Evolutionary conservation across 1,139 yeast species (phyloP), one percentile per base, ranked within the genome.

Genomic region (Yamadazyma spencermartinsiae): DNA sequence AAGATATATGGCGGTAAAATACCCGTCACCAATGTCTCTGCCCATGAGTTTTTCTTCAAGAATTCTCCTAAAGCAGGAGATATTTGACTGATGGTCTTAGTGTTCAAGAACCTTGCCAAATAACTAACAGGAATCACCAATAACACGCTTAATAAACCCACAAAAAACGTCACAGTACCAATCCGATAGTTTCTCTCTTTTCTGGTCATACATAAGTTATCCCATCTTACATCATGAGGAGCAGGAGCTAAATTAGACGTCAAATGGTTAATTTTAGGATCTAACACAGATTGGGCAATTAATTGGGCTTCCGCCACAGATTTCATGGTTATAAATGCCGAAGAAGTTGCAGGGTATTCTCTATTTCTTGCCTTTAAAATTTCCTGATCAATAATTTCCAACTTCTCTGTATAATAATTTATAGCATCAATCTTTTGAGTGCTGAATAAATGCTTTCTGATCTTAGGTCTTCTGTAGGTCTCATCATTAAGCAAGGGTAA

Each of bases 251-350:
- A 66, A 34, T 71, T 73, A 7, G 94, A 84, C 33, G 86, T 80
- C 33, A 87, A 65, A 39, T 83, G 82, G 54, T 82, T 76, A 1
- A 87, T 83, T 39, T 80, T 74, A 0, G 96, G 95, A 46, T 88
- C 94, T 36, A 87, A 65, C 1, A 86, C 86, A 0, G 95, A 87
- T 56, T 88, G 96, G 0, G 96, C 94, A 7, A 88, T 81, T 84
- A 87, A 80, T 56, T 87, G 96, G 1, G 96, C 95, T 50, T 83
- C 81, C 0, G 94, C 86, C 8, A 86, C 95, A 1, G 87, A 75
- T 45, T 82, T 83, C 92, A 87, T 82, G 1, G 95, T 87, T 16
- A 87, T 78, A 59, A 87, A 87, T 0, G 96, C 95, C 10, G 71
- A 62, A 6, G 75, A 67, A 4, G 73, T 65, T 1, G 89, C 82